Evolutionary conservation across 1,284 basidiomycete species (phyloP).

Genomic region (Ceratobasidium sp.): DNA sequence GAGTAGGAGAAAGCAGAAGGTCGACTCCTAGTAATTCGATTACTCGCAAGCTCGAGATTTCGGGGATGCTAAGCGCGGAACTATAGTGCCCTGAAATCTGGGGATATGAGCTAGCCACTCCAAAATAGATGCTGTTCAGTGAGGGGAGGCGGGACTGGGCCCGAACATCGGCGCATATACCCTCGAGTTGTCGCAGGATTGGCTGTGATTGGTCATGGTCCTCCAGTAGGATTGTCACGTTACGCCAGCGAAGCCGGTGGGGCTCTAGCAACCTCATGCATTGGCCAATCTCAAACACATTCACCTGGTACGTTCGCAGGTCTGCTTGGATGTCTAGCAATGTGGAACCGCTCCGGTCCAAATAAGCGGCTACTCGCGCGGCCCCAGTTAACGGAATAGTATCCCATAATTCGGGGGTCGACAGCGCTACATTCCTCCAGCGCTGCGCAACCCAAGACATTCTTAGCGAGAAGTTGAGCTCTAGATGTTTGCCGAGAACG

Average conservation of each 20-base stretch:
- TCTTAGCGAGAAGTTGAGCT: constrained; percentile 10
- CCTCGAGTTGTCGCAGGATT: constrained; percentile 18
- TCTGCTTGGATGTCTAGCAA: constrained; percentile 24
- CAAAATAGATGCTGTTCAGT: constrained; percentile 17
- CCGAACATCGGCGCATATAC: background rate
- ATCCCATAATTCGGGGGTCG: constrained; percentile 26
- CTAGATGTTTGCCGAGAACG: constrained; percentile 17
- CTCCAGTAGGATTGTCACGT: constrained; percentile 24
- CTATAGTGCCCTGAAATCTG: background rate
- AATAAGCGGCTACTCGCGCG: constrained; percentile 9
- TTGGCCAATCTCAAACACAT: background rate
- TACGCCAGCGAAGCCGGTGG: constrained; percentile 19
- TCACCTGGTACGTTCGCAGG: constrained; percentile 18
- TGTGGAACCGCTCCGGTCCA: constrained; percentile 13
- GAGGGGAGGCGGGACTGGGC: background rate
- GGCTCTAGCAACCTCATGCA: constrained; percentile 2
- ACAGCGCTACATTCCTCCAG: constrained; percentile 18
- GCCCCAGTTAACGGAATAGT: constrained; percentile 15
- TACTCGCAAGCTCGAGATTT: background rate
- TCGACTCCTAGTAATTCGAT: constrained; percentile 23
- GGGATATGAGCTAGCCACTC: background rate
- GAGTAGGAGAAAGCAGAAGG: background rate
- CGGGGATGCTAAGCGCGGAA: background rate
- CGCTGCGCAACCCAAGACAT: constrained; percentile 31
- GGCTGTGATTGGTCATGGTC: constrained; percentile 28